Percentiles rank a stretch among this genome's conserved stretches.
Evolutionary conservation across 2,329 filamentous ascomycete genomes (phyloP).

Genomic region (Cladosporium oxysporum): DNA sequence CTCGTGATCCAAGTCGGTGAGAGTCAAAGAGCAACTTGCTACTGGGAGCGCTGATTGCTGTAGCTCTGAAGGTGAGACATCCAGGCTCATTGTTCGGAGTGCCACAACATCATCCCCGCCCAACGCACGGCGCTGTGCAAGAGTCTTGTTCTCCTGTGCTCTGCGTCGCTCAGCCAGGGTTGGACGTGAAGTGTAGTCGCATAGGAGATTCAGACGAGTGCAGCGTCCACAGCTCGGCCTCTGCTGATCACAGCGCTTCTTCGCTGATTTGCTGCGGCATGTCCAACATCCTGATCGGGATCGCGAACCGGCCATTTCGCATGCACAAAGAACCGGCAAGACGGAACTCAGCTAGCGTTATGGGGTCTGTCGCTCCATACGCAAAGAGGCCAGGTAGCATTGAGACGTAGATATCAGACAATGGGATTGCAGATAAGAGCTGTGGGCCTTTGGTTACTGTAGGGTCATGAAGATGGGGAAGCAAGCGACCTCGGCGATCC

Average conservation of each 20-base stretch:
- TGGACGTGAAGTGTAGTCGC: background rate
- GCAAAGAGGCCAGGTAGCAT: background rate
- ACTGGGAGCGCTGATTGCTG: background rate
- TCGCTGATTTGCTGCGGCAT: background rate
- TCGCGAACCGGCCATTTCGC: background rate
- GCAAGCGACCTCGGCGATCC: background rate
- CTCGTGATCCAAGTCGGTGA: background rate
- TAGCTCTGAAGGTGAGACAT: background rate
- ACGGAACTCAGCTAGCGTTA: background rate
- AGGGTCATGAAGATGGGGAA: background rate
- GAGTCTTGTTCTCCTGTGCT: background rate
- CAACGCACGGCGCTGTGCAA: background rate
- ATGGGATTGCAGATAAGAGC: background rate
- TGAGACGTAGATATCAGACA: background rate
- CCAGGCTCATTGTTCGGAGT: background rate
- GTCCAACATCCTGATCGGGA: slow-evolving; percentile 2
- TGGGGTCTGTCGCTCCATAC: background rate
- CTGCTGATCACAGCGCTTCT: slow-evolving; percentile 5
- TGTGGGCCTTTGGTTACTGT: background rate
- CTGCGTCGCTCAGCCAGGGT: background rate
- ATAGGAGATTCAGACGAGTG: background rate
- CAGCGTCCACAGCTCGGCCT: background rate
- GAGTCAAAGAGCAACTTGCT: background rate
- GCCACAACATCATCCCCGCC: background rate
- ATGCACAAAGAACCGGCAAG: background rate